A percentile compares a stretch with the other conserved stretches of the same genome.
phyloP scores from a whole-genome alignment of 148 eudicot genomes.

The Pouteria glomerata region DNA sequence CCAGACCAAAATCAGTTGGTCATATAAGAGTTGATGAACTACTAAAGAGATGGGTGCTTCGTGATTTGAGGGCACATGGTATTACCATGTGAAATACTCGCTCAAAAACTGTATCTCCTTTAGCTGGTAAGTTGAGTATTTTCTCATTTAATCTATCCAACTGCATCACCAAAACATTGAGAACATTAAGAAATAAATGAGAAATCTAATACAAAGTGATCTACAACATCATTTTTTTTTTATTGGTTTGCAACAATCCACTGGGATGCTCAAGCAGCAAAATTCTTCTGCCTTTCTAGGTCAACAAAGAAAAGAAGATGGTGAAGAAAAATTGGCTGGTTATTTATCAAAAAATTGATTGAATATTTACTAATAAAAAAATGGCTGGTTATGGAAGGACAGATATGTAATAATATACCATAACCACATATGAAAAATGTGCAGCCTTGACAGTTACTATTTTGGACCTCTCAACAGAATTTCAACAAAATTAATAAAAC shows the following conservation, averaged over 20 bases:
- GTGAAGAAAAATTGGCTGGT: background rate
- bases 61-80: background rate
- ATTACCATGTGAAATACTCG: slow-evolving; percentile 34
- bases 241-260: background rate
- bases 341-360: background rate
- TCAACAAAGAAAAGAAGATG: slow-evolving; percentile 2
- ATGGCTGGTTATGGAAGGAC: no score
- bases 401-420: background rate
- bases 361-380: no score
- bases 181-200: background rate
- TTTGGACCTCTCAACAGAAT: background rate
- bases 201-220: background rate
- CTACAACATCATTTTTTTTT: background rate
- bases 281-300: background rate
- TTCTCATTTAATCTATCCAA: slow-evolving; percentile 87
- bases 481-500: background rate
- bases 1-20: background rate
- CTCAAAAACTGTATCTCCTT: slow-evolving; percentile 18
- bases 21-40: background rate
- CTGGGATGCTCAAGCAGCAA: background rate
- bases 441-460: background rate
- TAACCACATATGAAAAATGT: background rate
- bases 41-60: background rate
- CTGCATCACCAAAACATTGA: slow-evolving; percentile 36
- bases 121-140: slow-evolving; percentile 26